Evolutionary conservation across 192 early-diverging fungal genomes (phyloP).

Genomic region (Backusella luteola): DNA sequence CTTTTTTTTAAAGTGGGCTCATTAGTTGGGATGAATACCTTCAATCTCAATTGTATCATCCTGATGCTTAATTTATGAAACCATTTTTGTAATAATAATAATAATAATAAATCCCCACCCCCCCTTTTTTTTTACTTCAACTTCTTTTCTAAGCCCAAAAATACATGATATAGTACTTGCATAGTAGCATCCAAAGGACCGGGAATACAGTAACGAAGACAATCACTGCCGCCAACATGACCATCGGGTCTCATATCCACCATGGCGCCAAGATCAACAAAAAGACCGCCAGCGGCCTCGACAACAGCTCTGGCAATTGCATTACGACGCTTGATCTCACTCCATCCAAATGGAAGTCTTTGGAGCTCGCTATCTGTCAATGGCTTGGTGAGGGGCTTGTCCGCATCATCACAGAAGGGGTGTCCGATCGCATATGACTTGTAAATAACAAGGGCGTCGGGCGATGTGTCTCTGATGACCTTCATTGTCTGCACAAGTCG

Average conservation of each 20-base stretch:
- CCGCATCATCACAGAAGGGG: slow-evolving; percentile 43
- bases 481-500: slow-evolving; percentile 32
- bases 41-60: slow-evolving; percentile 51
- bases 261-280: slow-evolving; percentile 45
- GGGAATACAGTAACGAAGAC: slow-evolving; percentile 54
- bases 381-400: slow-evolving; percentile 32
- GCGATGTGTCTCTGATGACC: slow-evolving; percentile 33
- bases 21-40: slow-evolving; percentile 62
- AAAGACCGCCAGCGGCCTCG: slow-evolving; percentile 51
- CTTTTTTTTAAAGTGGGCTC: slow-evolving; percentile 38
- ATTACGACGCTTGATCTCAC: slow-evolving; percentile 47
- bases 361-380: slow-evolving; percentile 35
- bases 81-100: background rate
- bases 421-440: slow-evolving; percentile 47
- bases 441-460: slow-evolving; percentile 50
- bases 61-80: background rate
- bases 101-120: background rate
- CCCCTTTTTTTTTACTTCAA: background rate
- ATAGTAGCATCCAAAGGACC: slow-evolving; percentile 53
- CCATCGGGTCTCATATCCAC: slow-evolving; percentile 47
- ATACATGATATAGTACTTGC: slow-evolving; percentile 34
- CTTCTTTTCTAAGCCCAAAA: slow-evolving; percentile 14
- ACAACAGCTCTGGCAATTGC: slow-evolving; percentile 47
- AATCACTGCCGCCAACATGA: slow-evolving; percentile 55
- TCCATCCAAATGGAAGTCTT: slow-evolving; percentile 36